Evolutionary conservation across 345 rosid genomes (phyloP), one percentile per base, ranked within the genome.

Genomic region (Corchorus capsularis): DNA sequence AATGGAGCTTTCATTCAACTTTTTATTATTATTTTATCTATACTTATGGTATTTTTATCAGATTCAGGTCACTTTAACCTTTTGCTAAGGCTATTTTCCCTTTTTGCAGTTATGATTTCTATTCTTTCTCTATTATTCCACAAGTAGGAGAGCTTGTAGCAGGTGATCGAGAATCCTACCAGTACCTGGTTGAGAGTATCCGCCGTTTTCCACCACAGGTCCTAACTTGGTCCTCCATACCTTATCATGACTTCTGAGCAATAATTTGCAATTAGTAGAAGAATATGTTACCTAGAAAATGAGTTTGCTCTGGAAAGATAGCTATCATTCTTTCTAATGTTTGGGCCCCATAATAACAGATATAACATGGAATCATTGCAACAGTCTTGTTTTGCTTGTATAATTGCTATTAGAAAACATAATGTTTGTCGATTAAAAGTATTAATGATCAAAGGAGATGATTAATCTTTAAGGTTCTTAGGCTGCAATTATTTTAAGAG

Each of bases 131-230:
- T 2, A 79, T 96, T 55, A 93, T 96, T 72, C 99, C 99, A 73
- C 85, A 87, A 39, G 4, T 93, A 35, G 99, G 98, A 57, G 96
- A 88, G 81, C 81, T 92, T 56, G 92, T 96, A 27, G 92, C 93
- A 0, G 93, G 98, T 76, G 97, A 93, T 74, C 80, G 89, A 15
- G 89, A 85, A 73, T 93, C 99, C 1, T 96, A 96, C 78, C 94
- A 93, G 72, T 96, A 96, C 86, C 85, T 96, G 77, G 94, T 96
- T 62, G 99, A 96, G 85, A 96, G 99, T 53, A 82, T 93, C 57
- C 99, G 97, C 19, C 91, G 91, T 46, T 96, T 93, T 78, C 99
- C 99, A 22, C 81, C 90, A 22, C 99, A 96, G 99, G 96, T 91
- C 65, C 54, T 75, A 64, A 43, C 54, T 47, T n/a, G 6, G 9